Evolutionary conservation across 2,329 filamentous ascomycete species (phyloP), one percentile per base, ranked within the genome.

Genomic region (Aspergillus fijiensis): DNA sequence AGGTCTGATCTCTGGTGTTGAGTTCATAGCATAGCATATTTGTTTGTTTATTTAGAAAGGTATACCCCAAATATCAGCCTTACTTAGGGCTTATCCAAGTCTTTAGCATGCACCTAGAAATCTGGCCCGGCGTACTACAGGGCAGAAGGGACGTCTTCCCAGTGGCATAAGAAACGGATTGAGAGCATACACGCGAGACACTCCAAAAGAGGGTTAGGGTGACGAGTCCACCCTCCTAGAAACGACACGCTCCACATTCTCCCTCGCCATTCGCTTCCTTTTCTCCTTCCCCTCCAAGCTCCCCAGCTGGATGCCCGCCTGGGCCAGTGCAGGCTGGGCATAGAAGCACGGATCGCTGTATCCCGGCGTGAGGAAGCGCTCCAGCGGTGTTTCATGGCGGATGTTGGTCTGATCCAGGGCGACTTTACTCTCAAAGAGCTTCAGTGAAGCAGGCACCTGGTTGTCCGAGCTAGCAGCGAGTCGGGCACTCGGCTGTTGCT

Each of bases 351-450:
- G 67, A 25, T 69, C 67, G 49, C 62, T 65, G 16, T 58, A 59
- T 27, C 64, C 68, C 6, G 65, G 66, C 1, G 66, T 69, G 5
- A 72, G 58, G 45, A 67, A 70, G 5, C 69, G 66, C 27, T 72
- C 68, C 12, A 72, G 52, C 4, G 69, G 69, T 5, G 55, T 61
- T 10, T 63, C 65, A 4, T 54, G 57, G n/a, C 51, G 62, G 5
- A 31, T 49, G 27, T 49, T 59, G 50, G 7, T 29, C 50, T 42
- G 55, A 23, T 11, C 19, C 9, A 27, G 33, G 4, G 19, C 3
- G 2, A 16, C 6, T 5, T 12, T 45, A 29, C 58, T 52, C 45
- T 64, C 58, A 12, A 65, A 63, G 1, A 65, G 50, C 51, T 61
- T 66, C 42, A 63, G 50, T 25, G 47, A 55, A 29, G 4, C 27